phyloP scores from a whole-genome alignment of 108 stramenopile genomes.

The Cylindrotheca closterium region DNA sequence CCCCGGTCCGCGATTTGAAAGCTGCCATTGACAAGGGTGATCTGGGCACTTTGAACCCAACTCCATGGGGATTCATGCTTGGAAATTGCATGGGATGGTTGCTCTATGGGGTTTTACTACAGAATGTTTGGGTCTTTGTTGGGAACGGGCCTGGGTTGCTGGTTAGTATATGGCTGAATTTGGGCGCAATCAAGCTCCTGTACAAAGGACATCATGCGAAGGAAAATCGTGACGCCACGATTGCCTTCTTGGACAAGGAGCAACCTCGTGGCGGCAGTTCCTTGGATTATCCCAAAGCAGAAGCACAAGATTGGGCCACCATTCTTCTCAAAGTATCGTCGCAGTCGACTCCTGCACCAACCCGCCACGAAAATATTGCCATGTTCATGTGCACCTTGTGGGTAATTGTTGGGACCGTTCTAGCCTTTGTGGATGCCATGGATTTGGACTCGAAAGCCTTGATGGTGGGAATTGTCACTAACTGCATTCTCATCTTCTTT shows the following conservation, averaged over 20 bases:
- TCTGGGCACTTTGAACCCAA: slow-evolving; percentile 73
- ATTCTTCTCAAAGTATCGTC: slow-evolving; percentile 59
- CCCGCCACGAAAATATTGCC: slow-evolving; percentile 67
- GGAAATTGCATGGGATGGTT: slow-evolving; percentile 81
- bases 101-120: slow-evolving; percentile 54
- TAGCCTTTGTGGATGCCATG: slow-evolving; percentile 11
- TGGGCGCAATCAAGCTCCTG: slow-evolving; percentile 67
- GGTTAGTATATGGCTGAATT: slow-evolving; percentile 67
- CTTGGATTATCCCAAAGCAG: slow-evolving; percentile 1
- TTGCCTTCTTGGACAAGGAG: slow-evolving; percentile 36
- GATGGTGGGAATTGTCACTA: slow-evolving; percentile 63
- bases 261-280: slow-evolving; percentile 4
- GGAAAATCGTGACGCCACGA: slow-evolving; percentile 37
- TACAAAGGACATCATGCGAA: slow-evolving; percentile 45
- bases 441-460: slow-evolving; percentile 28
- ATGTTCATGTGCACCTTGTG: slow-evolving; percentile 27
- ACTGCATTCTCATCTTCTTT: slow-evolving; percentile 77
- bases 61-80: slow-evolving; percentile 80
- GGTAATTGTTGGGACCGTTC: too few species aligned
- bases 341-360: slow-evolving; percentile 54
- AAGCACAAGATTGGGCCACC: slow-evolving; percentile 33
- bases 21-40: slow-evolving; percentile 44
- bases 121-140: slow-evolving; percentile 69
- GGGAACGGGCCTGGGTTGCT: slow-evolving; percentile 63
- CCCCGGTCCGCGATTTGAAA: slow-evolving; percentile 53